Base-by-base conservation (phyloP, 1,284 basidiomycete genomes). In the Trametes pubescens region DNA sequence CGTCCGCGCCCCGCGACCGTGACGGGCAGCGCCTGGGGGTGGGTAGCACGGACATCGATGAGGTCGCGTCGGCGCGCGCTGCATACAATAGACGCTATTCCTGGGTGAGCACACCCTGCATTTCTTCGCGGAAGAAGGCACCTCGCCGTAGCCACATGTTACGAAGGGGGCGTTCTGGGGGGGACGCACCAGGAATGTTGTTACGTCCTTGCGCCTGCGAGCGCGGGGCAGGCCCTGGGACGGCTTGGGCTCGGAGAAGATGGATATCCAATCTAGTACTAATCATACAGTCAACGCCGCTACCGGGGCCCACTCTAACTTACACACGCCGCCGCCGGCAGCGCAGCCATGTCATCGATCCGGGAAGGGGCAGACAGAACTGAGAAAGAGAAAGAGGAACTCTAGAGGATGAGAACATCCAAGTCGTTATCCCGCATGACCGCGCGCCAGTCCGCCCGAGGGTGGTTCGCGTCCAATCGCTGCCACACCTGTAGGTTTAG, bases 371-470 rank as follows among this genome's bases (percentile, higher is more conserved):
- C 29, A 32, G 29, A 32, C 29, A 32, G 29, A 32, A 32, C 29
- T 32, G 29, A 32, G 29, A 32, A 32, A 8, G 29, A 32, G 29
- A 32, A 32, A 32, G 49, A 38, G 48, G 53, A 56, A 35, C 29
- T 51, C 49, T 70, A 81, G 63, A 78, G 69, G 56, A 78, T 67
- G 68, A 77, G 72, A 55, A 73, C 69, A 61, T 74, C 72, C 54
- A 77, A 58, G 65, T 77, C 69, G 64, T 75, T 71, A 72, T 80
- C 78, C 72, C 76, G 75, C 74, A 82, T 76, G 67, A 81, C 80
- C 54, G 79, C 75, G 61, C 77, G 75, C 74, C 77, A 79, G 70
- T 78, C 73, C n/a, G 75, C 74, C 46, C 74, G 65, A 46, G 78
- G 75, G 22, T 73, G 73, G 61, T 71, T 68, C 61, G 76, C 69